These are phyloP conservation scores for Colletotrichum sidae DNA, from an alignment of 2,329 filamentous ascomycete genomes.

Conservation along the genomic window DNA sequence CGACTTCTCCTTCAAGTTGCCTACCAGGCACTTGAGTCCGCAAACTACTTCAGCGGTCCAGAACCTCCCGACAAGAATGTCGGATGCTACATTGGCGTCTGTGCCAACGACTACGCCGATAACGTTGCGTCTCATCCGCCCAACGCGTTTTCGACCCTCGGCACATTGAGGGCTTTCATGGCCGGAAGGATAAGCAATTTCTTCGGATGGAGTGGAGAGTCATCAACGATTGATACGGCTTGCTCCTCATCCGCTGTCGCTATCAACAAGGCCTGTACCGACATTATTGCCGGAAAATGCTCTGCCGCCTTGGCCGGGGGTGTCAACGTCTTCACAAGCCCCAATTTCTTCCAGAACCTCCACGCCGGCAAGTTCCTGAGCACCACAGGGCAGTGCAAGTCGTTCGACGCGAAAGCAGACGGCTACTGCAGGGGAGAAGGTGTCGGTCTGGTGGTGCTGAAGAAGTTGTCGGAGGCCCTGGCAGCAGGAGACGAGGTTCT, in stretches of 20 bases:
- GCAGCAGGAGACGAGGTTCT: constrained; percentile 58
- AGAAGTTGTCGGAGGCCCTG: constrained; percentile 58
- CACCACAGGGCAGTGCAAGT: constrained; percentile 47
- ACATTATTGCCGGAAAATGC: constrained; percentile 47
- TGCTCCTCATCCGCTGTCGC: constrained; percentile 53
- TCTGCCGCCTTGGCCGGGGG: constrained; percentile 52
- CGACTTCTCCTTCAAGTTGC: constrained; percentile 47
- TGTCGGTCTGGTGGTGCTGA: constrained; percentile 56
- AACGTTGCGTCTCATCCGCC: constrained; percentile 39
- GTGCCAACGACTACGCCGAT: constrained; percentile 37
- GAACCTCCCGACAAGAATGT: constrained; percentile 43
- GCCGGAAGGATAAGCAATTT: constrained; percentile 47
- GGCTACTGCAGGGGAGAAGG: constrained; percentile 66
- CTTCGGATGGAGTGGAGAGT: constrained; percentile 51
- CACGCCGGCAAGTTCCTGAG: constrained; percentile 43
- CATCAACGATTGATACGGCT: constrained; percentile 50
- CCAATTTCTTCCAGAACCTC: constrained; percentile 28
- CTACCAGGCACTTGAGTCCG: constrained; percentile 46
- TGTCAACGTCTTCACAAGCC: constrained; percentile 47
- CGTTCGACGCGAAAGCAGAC: constrained; percentile 49
- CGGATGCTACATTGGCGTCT: constrained; percentile 40
- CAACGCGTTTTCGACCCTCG: constrained; percentile 40
- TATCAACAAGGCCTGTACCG: constrained; percentile 48
- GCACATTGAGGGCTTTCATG: constrained; percentile 47
- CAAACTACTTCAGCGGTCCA: constrained; percentile 41